A percentile compares a stretch with the other conserved stretches of the same genome.
These are phyloP conservation scores for Rutstroemia sp. DNA, from an alignment of 2,329 filamentous ascomycete genomes.

Conservation along the genomic window DNA sequence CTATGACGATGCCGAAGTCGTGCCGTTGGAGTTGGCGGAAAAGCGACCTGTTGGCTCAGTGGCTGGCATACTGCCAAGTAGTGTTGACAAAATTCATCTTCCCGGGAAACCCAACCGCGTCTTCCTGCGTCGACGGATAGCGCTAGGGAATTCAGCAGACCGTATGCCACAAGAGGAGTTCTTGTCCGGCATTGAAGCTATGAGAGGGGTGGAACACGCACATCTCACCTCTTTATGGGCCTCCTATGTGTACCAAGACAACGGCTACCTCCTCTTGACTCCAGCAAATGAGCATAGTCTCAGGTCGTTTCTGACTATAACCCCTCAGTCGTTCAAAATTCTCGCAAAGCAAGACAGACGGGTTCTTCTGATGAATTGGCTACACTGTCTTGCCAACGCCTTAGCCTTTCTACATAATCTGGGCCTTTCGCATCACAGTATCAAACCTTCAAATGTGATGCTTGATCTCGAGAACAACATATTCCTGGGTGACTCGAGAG, in stretches of 20 bases:
- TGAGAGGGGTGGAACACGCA: conserved; percentile 53
- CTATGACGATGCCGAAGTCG: conserved; percentile 60
- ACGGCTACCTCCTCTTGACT: conserved; percentile 58
- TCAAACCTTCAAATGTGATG: conserved; percentile 63
- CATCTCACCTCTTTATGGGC: conserved; percentile 66
- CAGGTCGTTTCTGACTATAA: conserved; percentile 57
- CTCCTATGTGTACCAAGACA: conserved; percentile 58
- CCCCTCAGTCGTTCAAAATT: conserved; percentile 54
- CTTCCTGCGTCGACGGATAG: conserved; percentile 51
- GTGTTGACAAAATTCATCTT: conserved; percentile 53
- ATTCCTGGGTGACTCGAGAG: conserved; percentile 56
- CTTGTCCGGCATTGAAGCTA: conserved; percentile 50
- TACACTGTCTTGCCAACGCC: conserved; percentile 63
- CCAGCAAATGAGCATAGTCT: conserved; percentile 61
- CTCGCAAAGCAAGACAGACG: conserved; percentile 53
- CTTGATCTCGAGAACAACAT: conserved; percentile 59
- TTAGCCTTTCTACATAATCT: conserved; percentile 59
- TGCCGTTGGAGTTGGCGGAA: conserved; percentile 62
- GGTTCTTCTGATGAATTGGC: conserved; percentile 61
- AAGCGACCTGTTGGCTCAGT: conserved; percentile 40
- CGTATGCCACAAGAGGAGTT: conserved; percentile 47
- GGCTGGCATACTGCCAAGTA: conserved; percentile 32
- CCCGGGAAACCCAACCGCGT: conserved; percentile 51
- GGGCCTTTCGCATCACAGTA: conserved; percentile 57
- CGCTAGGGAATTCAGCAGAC: conserved; percentile 40